Conservation (phyloP, 108 stramenopile species). For the Asterionellopsis glacialis region DNA sequence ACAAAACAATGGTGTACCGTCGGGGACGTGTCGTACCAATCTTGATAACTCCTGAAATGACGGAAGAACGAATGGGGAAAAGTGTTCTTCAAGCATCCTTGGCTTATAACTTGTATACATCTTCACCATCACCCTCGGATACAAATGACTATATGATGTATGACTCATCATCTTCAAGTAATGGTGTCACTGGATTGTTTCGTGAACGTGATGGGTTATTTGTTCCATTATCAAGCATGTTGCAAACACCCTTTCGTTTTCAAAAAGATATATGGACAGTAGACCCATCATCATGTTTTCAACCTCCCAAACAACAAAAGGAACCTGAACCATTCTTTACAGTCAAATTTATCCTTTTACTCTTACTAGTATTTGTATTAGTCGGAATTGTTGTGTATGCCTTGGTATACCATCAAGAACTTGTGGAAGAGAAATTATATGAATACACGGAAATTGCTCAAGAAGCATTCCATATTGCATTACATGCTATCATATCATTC, state of each 20-base stretch:
- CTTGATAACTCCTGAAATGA: too few relatives aligned
- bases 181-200: conserved; percentile 14
- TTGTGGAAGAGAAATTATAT: neutral
- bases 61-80: too few relatives aligned
- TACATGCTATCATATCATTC: neutral
- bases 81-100: too few relatives aligned
- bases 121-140: too few relatives aligned
- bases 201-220: conserved; percentile 17
- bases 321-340: neutral
- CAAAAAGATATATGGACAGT: conserved; percentile 1
- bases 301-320: neutral
- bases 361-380: neutral
- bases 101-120: too few relatives aligned
- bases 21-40: too few relatives aligned
- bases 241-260: conserved; percentile 5
- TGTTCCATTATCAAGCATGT: conserved; percentile 19
- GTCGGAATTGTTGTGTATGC: neutral
- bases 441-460: neutral
- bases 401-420: neutral
- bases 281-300: neutral
- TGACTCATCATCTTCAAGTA: too few relatives aligned
- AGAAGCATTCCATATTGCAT: neutral
- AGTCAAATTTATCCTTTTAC: neutral
- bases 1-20: too few relatives aligned
- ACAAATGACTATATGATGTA: too few relatives aligned